These are phyloP conservation scores for Purshia tridentata DNA, from an alignment of 306 rosid species.

Conservation along the genomic window DNA sequence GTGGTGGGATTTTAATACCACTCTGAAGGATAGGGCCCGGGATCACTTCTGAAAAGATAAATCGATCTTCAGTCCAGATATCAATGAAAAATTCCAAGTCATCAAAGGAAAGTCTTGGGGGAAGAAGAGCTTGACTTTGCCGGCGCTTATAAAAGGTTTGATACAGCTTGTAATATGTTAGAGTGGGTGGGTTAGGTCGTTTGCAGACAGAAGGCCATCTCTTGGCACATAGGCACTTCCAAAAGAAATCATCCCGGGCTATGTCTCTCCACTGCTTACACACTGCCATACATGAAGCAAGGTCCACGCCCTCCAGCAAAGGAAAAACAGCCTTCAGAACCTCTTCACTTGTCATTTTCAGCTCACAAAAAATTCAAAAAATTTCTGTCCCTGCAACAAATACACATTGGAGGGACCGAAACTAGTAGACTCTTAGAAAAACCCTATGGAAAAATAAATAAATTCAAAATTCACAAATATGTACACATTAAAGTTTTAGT, in stretches of 20 bases:
- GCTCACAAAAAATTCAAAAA: conserved; percentile 14
- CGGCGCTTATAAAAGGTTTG: conserved; percentile 62
- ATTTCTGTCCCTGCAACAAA: conserved; percentile 14
- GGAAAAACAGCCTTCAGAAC: conserved; percentile 83
- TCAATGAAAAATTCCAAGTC: conserved; percentile 88
- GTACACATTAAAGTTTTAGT: neutral
- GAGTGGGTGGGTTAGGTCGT: conserved; percentile 55
- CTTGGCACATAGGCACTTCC: conserved; percentile 87
- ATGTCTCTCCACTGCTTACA: conserved; percentile 80
- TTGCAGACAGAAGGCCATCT: conserved; percentile 96
- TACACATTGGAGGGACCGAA: conserved; percentile 17
- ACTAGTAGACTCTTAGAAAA: conserved; percentile 4
- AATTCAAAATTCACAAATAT: neutral
- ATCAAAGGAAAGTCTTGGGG: conserved; percentile 80
- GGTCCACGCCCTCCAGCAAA: conserved; percentile 80
- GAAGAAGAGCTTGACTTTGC: conserved; percentile 56
- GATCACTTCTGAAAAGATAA: conserved; percentile 77
- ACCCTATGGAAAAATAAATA: conserved; percentile 11
- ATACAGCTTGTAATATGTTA: conserved; percentile 61
- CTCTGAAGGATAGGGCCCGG: conserved; percentile 61
- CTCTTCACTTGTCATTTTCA: conserved; percentile 65
- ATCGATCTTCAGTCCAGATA: conserved; percentile 63
- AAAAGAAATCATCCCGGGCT: conserved; percentile 82
- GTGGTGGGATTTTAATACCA: conserved; percentile 49
- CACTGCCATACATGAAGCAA: conserved; percentile 80